Evolutionary conservation across 306 rosid species (phyloP).

Genomic region (Lathyrus oleraceus): DNA sequence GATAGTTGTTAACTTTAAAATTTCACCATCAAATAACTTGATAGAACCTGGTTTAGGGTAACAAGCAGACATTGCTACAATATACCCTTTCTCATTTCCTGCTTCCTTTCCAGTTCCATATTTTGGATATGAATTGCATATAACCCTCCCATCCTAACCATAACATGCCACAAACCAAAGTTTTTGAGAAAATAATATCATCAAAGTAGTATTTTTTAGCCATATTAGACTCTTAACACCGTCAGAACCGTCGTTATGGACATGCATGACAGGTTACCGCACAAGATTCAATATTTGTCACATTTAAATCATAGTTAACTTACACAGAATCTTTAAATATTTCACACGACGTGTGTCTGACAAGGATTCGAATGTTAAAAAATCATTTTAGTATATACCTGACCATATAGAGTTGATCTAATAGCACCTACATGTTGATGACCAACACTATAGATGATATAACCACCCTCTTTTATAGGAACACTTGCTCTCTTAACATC

Average conservation of each 20-base stretch:
- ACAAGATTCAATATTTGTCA: no score
- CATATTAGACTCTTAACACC: no score
- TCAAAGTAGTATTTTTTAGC: no score
- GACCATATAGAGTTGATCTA: conserved; percentile 59
- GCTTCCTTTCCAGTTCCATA: conserved; percentile 72
- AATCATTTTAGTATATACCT: conserved; percentile 42
- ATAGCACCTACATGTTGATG: conserved; percentile 69
- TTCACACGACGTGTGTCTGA: no score
- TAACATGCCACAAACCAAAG: background rate
- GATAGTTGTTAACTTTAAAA: conserved; percentile 37
- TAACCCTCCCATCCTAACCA: conserved; percentile 62
- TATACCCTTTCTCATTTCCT: conserved; percentile 74
- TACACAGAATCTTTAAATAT: no score
- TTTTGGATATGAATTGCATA: conserved; percentile 64
- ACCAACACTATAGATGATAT: conserved; percentile 63
- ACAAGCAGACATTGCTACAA: conserved; percentile 81
- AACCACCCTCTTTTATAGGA: conserved; percentile 54
- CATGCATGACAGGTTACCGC: no score
- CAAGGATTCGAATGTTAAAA: background rate
- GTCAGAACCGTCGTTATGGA: no score
- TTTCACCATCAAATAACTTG: conserved; percentile 64
- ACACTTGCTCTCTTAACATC: conserved; percentile 42
- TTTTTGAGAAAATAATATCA: background rate
- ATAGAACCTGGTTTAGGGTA: conserved; percentile 64
- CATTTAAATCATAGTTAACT: no score